Evolutionary conservation across 169 alveolate genomes (phyloP), one percentile per base, ranked within the genome.

Genomic region (Cryptosporidium meleagridis): DNA sequence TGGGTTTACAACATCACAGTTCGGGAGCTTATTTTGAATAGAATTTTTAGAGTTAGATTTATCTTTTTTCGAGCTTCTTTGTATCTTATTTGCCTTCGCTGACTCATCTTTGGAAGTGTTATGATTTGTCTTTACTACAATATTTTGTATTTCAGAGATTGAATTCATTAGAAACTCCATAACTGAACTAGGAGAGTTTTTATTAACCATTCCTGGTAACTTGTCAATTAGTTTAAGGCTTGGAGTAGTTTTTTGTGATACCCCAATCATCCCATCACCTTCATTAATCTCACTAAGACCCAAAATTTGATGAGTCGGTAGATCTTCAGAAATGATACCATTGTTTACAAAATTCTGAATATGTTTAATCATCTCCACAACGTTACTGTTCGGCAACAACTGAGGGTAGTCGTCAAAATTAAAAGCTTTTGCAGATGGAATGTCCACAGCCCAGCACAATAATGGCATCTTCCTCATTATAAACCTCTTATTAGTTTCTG

Each of bases 381-480:
- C 41, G 18, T 80, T 58, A 10, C 62, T 58, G 7, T 33, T 41
- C 21, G 89, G 89, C 21, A 41, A 10, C 21, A 80, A 51, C 39
- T 80, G 89, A 8, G 89, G 89, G 41, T 26, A 80, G 45, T 80
- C 89, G 18, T 80, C 89, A 23, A 62, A 80, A 41, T 51, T 80
- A 62, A 80, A 80, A 29, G 89, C 10, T 33, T 80, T 80, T 18
- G 75, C 75, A 0, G 89, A 80, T 1, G 73, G 89, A 1, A 80
- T 65, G 37, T 67, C 52, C 23, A 67, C 31, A 6, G 89, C 68
- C 89, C 89, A 80, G 31, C 89, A 80, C 39, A 80, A 67, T 26
- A 80, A 26, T 16, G 89, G 89, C 75, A 80, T 35, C 53, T 80
- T 80, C 26, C 89, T 59, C 89, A 80, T 80, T 26, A 80, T 80